Percentiles rank a stretch among this genome's conserved stretches.
These are phyloP conservation scores for Tuber microsphaerosporum DNA, from an alignment of 495 filamentous ascomycete genomes.

Conservation along the genomic window DNA sequence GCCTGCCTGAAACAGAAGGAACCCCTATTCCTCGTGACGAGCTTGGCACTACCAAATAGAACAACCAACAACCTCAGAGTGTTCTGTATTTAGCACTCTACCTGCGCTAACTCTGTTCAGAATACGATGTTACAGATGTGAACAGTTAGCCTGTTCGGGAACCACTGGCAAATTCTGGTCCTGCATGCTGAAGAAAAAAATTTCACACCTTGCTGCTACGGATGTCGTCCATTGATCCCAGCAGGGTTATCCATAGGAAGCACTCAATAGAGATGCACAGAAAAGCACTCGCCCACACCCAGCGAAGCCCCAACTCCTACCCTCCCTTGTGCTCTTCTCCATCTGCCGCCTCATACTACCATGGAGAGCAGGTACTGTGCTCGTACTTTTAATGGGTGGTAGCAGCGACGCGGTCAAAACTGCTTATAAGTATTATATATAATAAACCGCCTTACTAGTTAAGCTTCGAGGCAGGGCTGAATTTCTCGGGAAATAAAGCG, in stretches of 20 bases:
- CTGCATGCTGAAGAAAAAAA: background rate
- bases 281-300: background rate
- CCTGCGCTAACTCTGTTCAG: background rate
- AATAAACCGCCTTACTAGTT: background rate
- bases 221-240: background rate
- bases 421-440: background rate
- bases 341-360: no score
- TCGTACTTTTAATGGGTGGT: background rate
- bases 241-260: no score
- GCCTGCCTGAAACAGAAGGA: background rate
- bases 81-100: background rate
- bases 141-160: background rate
- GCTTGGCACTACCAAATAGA: background rate
- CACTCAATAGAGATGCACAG: background rate
- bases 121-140: background rate
- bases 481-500: background rate
- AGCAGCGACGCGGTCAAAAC: background rate
- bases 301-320: background rate
- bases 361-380: no score
- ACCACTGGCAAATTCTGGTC: background rate
- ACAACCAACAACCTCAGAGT: background rate
- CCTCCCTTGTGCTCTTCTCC: background rate
- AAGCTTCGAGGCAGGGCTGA: background rate
- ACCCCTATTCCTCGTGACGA: background rate
- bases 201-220: background rate